Conservation (phyloP, 2,329 filamentous ascomycete genomes). For the Aspergillus carbonarius region DNA sequence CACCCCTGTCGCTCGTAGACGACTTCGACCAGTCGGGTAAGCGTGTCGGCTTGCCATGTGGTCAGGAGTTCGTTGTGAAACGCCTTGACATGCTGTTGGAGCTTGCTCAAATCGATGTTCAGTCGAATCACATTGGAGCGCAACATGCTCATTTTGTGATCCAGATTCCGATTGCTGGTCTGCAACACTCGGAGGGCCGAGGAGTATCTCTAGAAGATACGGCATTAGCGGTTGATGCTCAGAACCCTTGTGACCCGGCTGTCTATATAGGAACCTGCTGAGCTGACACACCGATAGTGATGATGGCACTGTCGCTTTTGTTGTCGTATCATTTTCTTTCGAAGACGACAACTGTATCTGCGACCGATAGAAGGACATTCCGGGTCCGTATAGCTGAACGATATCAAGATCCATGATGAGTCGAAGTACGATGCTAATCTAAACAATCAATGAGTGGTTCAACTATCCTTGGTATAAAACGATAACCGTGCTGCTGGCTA, state of each 20-base stretch:
- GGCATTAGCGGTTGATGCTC: neutral
- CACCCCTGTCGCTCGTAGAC: constrained; percentile 24
- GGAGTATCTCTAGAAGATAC: constrained; percentile 18
- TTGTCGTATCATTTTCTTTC: neutral
- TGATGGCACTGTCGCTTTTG: neutral
- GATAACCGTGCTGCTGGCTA: constrained; percentile 12
- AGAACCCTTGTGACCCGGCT: neutral
- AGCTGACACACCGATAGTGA: constrained; percentile 17
- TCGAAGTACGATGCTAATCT: constrained; percentile 2
- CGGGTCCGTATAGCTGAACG: constrained; percentile 18
- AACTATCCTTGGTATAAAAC: constrained; percentile 10
- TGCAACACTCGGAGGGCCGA: constrained; percentile 22
- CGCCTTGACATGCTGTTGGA: constrained; percentile 27
- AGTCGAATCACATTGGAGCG: constrained; percentile 21
- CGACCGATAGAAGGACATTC: constrained; percentile 24
- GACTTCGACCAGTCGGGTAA: constrained; percentile 37
- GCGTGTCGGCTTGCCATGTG: constrained; percentile 38
- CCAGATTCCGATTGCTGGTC: constrained; percentile 27
- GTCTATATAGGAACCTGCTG: neutral
- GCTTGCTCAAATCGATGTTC: constrained; percentile 25
- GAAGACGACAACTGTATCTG: neutral
- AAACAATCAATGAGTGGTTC: constrained; percentile 12
- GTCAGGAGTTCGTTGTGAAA: constrained; percentile 28
- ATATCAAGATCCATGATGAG: constrained; percentile 18
- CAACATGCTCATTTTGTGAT: constrained; percentile 24